Evolutionary conservation across 2,329 filamentous ascomycete species (phyloP), one percentile per base, ranked within the genome.

Genomic region (Huntiella decipiens): DNA sequence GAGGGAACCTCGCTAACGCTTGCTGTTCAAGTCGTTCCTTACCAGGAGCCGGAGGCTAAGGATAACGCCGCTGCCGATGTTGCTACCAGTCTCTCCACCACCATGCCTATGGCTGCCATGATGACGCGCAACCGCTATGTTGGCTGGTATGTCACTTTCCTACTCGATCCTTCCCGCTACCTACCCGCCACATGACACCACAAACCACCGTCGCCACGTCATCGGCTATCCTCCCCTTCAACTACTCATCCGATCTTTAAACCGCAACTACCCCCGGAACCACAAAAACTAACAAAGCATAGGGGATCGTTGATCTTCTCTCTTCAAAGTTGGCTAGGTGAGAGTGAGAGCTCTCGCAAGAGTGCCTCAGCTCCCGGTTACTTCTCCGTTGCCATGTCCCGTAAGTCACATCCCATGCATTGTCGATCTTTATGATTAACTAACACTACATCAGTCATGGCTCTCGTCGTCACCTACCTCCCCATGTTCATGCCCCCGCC

Each of bases 21-120:
- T 28, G 22, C 22, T 28, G 10, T 28, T 35, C 28, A 59, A 95
- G 87, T 87, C 59, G 82, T 95, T 55, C 87, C 87, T 50, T 95
- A 91, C 62, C 76, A 84, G 62, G 80, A 81, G 55, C 84, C 85
- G 38, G 66, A 70, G 42, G 67, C 74, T 55, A 76, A 78, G 56
- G 40, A 44, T 11, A 72, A 70, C 56, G 71, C 74, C 15, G 56
- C 66, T 51, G 66, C 72, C 53, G 86, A 94, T 57, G 73, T 93
- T 61, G 68, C 74, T 45, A 79, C 81, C 62, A 84, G 70, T 22
- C 57, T 79, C 46, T 66, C 71, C 22, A 88, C 79, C 57, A 92
- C 87, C 33, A 68, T 96, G 58, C 88, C 88, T 49, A 95, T 95
- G 88, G 86, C 84, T 49, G 87, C 87, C 52, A 92, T 94, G 71